phyloP scores from a whole-genome alignment of 2,329 filamentous ascomycete species.

The Monosporascus sp. region DNA sequence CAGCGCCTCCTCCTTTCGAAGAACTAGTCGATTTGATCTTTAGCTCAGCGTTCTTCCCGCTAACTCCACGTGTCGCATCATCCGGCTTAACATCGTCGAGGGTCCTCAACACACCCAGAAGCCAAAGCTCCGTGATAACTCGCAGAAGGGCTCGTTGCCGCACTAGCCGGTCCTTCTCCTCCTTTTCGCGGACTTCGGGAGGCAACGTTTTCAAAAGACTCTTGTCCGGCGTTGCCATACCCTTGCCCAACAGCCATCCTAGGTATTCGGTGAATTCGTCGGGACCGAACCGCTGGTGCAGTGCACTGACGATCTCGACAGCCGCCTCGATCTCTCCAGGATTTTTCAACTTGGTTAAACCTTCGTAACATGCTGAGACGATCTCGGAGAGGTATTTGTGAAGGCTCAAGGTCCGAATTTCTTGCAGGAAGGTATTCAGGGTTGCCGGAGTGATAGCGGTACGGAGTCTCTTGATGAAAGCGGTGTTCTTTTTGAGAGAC shows the following conservation, averaged over 20 bases:
- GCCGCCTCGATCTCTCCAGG: slow-evolving; percentile 88
- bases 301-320: slow-evolving; percentile 88
- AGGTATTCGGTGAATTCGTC: slow-evolving; percentile 85
- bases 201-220: slow-evolving; percentile 70
- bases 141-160: slow-evolving; percentile 82
- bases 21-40: slow-evolving; percentile 49
- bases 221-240: slow-evolving; percentile 86
- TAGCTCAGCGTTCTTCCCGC: slow-evolving; percentile 56
- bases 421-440: slow-evolving; percentile 77
- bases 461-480: slow-evolving; percentile 92
- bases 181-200: slow-evolving; percentile 80
- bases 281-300: slow-evolving; percentile 91
- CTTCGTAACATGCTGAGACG: slow-evolving; percentile 91
- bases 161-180: slow-evolving; percentile 88
- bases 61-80: slow-evolving; percentile 55
- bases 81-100: slow-evolving; percentile 63
- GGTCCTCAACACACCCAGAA: slow-evolving; percentile 81
- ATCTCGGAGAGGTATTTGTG: slow-evolving; percentile 98
- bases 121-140: slow-evolving; percentile 93
- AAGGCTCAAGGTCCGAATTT: slow-evolving; percentile 83
- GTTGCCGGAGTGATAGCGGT: slow-evolving; percentile 80
- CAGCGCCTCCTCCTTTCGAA: slow-evolving; percentile 63
- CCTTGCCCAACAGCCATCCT: slow-evolving; percentile 87
- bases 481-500: slow-evolving; percentile 95
- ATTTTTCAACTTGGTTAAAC: slow-evolving; percentile 83